phyloP scores from a whole-genome alignment of 495 filamentous ascomycete species.

The Tuber indicum region DNA sequence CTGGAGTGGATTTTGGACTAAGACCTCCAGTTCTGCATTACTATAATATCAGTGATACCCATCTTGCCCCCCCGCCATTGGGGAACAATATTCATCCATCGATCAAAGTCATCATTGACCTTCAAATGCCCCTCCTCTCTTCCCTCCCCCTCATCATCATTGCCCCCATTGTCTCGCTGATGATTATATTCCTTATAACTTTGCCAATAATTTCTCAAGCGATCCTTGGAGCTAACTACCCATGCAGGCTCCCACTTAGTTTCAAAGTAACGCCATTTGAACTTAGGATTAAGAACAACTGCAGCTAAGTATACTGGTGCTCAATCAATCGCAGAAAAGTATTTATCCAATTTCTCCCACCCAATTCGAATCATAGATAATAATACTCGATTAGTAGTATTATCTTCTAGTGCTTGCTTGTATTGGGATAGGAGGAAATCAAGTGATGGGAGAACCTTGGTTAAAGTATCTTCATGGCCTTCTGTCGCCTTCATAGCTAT shows the following conservation, averaged over 20 bases:
- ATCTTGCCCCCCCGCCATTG: background rate
- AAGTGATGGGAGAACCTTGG: background rate
- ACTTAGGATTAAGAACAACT: background rate
- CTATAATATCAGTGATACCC: background rate
- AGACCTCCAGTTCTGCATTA: background rate
- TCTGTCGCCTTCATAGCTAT: background rate
- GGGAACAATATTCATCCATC: background rate
- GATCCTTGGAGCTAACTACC: background rate
- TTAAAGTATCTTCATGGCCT: background rate
- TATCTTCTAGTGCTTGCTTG: background rate
- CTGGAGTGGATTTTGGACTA: background rate
- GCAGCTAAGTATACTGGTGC: constrained; percentile 5
- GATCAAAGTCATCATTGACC: background rate
- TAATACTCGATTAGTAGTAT: background rate
- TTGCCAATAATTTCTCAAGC: background rate
- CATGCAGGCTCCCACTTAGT: background rate
- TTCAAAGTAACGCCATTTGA: constrained; percentile 6
- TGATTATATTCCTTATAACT: background rate
- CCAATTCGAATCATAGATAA: constrained; percentile 2
- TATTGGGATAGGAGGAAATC: background rate
- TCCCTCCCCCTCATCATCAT: too few relatives aligned
- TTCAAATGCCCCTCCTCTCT: background rate
- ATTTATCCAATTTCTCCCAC: constrained; percentile 3
- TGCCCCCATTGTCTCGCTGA: background rate
- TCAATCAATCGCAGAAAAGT: background rate